Conservation (phyloP, 768 basidiomycete species). For the Chiua virens region DNA sequence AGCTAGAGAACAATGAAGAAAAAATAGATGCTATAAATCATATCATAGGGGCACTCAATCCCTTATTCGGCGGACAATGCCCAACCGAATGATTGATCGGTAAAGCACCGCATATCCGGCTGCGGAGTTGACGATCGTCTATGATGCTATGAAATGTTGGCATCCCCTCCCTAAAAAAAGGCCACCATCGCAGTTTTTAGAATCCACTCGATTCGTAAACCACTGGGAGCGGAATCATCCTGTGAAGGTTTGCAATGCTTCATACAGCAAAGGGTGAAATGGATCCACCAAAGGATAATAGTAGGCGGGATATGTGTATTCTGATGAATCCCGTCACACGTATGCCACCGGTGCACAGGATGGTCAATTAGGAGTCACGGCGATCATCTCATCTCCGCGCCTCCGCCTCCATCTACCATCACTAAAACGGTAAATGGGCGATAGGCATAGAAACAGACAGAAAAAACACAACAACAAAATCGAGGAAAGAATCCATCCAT, state of each 20-base stretch:
- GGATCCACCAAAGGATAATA: slow-evolving; percentile 6
- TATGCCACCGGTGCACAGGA: slow-evolving; percentile 15
- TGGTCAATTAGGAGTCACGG: slow-evolving; percentile 23
- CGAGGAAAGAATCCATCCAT: not conserved
- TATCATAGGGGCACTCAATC: slow-evolving; percentile 7
- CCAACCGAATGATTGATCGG: no score
- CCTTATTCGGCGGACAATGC: slow-evolving; percentile 17
- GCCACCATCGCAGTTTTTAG: no score
- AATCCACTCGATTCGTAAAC: no score
- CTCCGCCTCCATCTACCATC: slow-evolving; percentile 12
- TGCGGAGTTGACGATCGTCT: slow-evolving; percentile 5
- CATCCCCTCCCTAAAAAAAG: no score
- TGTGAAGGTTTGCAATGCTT: not conserved
- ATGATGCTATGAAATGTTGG: no score
- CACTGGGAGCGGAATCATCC: not conserved
- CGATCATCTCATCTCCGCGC: slow-evolving; percentile 30
- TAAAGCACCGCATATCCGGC: slow-evolving; percentile 5
- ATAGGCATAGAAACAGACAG: not conserved
- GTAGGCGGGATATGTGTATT: slow-evolving; percentile 4
- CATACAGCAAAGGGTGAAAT: not conserved
- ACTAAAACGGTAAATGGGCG: slow-evolving; percentile 9
- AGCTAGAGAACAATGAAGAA: slow-evolving; percentile 7
- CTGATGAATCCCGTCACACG: slow-evolving; percentile 13
- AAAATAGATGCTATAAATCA: not conserved
- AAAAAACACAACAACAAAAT: not conserved